phyloP scores from a whole-genome alignment of 169 alveolate genomes.

The Plasmodium vivax region DNA sequence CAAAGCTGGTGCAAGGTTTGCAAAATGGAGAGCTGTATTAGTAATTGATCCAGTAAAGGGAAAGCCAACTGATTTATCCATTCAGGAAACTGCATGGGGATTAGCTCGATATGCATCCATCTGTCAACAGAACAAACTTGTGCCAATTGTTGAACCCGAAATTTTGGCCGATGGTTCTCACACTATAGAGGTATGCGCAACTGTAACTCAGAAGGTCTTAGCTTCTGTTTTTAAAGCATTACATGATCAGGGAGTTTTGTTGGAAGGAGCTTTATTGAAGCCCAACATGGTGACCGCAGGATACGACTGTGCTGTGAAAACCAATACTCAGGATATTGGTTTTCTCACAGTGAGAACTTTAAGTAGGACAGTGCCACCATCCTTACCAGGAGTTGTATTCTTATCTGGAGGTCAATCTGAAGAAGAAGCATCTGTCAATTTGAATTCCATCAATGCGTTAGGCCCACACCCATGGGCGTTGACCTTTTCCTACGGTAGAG shows the following conservation, averaged over 20 bases:
- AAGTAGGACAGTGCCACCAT: constrained; percentile 96
- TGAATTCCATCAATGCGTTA: constrained; percentile 96
- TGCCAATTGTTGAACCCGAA: constrained; percentile 99
- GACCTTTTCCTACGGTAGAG: constrained; percentile 99
- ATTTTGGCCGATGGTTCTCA: constrained; percentile 97
- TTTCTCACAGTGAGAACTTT: constrained; percentile 94
- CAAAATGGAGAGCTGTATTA: constrained; percentile 99
- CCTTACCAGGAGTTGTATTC: constrained; percentile 97
- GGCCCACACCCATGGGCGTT: constrained; percentile 95
- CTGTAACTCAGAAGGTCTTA: constrained; percentile 95
- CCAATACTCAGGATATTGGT: constrained; percentile 94
- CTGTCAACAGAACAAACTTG: constrained; percentile 97
- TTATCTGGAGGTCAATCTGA: constrained; percentile 99
- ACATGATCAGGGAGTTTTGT: constrained; percentile 93
- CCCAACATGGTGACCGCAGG: constrained; percentile 99
- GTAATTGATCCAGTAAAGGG: constrained; percentile 91
- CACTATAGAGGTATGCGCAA: constrained; percentile 95
- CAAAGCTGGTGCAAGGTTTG: constrained; percentile 98
- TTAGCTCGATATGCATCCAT: constrained; percentile 99
- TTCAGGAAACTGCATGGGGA: constrained; percentile 96
- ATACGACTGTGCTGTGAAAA: constrained; percentile 90
- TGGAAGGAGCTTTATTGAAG: constrained; percentile 98
- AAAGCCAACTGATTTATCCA: constrained; percentile 94
- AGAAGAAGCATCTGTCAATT: constrained; percentile 96
- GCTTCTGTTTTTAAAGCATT: constrained; percentile 96